phyloP scores from a whole-genome alignment of 75 land plant genomes.

The Sequoia sempervirens region DNA sequence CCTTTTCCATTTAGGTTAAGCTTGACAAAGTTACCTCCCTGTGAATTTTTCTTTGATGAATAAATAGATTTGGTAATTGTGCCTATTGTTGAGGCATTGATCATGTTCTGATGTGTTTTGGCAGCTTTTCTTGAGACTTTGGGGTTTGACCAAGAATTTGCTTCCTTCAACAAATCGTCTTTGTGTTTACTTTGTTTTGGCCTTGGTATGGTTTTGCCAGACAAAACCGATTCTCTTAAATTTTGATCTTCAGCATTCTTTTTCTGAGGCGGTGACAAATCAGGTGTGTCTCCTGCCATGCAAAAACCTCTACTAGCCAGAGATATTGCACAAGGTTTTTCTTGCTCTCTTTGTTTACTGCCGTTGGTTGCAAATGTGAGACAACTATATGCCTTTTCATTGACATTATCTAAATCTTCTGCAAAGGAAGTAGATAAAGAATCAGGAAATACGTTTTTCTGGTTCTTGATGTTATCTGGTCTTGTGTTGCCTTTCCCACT shows the following conservation, averaged over 20 bases:
- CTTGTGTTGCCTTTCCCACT: neutral
- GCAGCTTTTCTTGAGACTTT: neutral
- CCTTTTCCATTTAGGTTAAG: slow-evolving; percentile 9
- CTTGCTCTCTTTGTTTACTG: neutral
- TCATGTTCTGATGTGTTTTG: slow-evolving; percentile 11
- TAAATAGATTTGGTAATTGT: neutral
- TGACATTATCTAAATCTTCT: neutral
- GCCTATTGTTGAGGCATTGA: neutral
- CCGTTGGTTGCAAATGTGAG: neutral
- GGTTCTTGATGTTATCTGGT: neutral
- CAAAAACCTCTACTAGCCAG: neutral
- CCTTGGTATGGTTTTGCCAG: neutral
- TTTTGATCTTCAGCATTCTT: neutral
- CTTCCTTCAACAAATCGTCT: neutral
- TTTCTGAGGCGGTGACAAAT: neutral
- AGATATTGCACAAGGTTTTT: neutral
- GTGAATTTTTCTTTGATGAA: neutral
- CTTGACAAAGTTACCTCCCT: slow-evolving; percentile 10
- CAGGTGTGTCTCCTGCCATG: neutral
- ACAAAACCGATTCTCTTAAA: neutral
- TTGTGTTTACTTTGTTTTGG: neutral
- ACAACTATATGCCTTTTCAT: neutral
- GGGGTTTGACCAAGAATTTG: slow-evolving; percentile 9
- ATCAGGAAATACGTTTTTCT: slow-evolving; percentile 2
- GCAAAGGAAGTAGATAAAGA: neutral